phyloP scores from a whole-genome alignment of 2,329 filamentous ascomycete genomes.

The Microcera coccophila region DNA sequence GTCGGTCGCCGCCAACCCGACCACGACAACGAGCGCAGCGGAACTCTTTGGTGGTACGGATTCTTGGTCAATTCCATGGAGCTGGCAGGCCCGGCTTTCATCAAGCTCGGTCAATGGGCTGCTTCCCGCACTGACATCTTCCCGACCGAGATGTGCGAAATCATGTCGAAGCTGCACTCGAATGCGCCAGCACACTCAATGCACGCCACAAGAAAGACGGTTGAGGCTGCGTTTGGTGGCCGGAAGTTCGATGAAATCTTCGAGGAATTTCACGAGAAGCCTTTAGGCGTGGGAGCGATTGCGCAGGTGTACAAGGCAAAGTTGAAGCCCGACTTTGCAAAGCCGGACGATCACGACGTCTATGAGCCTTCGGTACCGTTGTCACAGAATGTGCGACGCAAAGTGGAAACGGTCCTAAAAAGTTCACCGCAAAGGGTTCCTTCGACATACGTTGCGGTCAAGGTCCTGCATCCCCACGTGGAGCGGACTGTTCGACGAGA shows the following conservation, averaged over 20 bases:
- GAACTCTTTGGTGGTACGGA: constrained; percentile 91
- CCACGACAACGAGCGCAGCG: constrained; percentile 69
- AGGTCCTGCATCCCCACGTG: constrained; percentile 88
- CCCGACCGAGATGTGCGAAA: constrained; percentile 81
- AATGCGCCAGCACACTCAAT: constrained; percentile 90
- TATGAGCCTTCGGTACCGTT: constrained; percentile 45
- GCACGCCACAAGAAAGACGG: constrained; percentile 70
- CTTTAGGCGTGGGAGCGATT: constrained; percentile 90
- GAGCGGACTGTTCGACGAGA: constrained; percentile 89
- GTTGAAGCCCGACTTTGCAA: constrained; percentile 72
- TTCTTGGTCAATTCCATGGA: constrained; percentile 90
- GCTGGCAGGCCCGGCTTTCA: constrained; percentile 88
- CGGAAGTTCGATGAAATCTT: constrained; percentile 86
- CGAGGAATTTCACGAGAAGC: constrained; percentile 86
- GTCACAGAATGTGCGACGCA: constrained; percentile 67
- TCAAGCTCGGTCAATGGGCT: constrained; percentile 99
- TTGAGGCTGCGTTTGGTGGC: constrained; percentile 77
- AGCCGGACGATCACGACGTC: constrained; percentile 56
- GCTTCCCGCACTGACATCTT: constrained; percentile 96
- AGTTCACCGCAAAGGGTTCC: constrained; percentile 80
- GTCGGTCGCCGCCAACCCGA: constrained; percentile 61
- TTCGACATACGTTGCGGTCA: constrained; percentile 89
- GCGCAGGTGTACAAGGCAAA: constrained; percentile 97
- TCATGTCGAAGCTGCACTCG: constrained; percentile 94
- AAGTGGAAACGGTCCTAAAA: constrained; percentile 82